Evolutionary conservation across 2,329 filamentous ascomycete genomes (phyloP), one percentile per base, ranked within the genome.

Genomic region (Colletotrichum musicola): DNA sequence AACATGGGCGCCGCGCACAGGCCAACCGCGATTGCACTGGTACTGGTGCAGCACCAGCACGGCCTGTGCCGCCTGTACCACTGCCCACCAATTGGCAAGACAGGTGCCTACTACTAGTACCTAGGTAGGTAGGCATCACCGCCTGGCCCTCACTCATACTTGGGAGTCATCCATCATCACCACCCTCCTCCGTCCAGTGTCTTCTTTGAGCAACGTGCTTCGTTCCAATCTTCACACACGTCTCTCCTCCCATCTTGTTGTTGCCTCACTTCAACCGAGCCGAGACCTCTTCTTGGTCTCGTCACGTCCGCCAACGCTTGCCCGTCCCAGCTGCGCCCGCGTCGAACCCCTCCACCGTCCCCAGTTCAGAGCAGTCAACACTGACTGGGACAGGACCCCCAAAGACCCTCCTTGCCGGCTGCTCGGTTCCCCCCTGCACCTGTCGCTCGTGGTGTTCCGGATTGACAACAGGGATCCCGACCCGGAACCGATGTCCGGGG

Each of bases 381-480:
- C 3, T 35, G 30, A 25, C 22, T 25, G 22, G 22, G 22, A 25
- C 44, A 20, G 18, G 46, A 22, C 12, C 55, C 22, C 42, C 22
- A 46, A 57, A n/a, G 44, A 27, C 38, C 54, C 22, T 25, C 35
- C 30, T 67, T 58, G 18, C 59, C 64, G 30, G 38, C 27, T 58
- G 53, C 54, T 55, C 61, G 64, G 64, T 68, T 63, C 38, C 54
- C 61, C 65, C 65, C 54, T 64, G 65, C 61, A 60, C 54, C 61
- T 60, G 54, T 64, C 65, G 65, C 65, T 56, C 65, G 49, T 59
- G 30, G 38, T 38, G 65, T 68, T 68, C 61, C 65, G 65, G 65
- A 68, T 68, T 68, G 49, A 54, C 65, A 53, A 55, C 65, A 68
- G 49, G 62, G 65, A 68, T 68, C 62, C 50, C 49, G 25, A 55